phyloP scores from a whole-genome alignment of 2,329 filamentous ascomycete genomes.

The Xylaria multiplex region DNA sequence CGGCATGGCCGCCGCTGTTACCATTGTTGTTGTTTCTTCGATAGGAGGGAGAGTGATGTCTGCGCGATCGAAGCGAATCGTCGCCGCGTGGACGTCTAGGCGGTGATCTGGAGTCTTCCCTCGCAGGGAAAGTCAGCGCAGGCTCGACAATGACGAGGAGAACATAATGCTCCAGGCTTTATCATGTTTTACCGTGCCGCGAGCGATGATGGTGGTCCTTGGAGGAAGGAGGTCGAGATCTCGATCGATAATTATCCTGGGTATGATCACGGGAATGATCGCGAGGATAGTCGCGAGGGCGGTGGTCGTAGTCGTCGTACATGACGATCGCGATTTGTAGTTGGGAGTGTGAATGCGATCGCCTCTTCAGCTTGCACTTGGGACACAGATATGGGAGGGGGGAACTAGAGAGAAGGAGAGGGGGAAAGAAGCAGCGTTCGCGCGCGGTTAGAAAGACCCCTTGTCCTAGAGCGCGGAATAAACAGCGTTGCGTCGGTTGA shows the following conservation, averaged over 20 bases:
- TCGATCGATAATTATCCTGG: constrained; percentile 44
- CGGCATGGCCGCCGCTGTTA: constrained; percentile 18
- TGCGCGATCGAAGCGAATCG: constrained; percentile 42
- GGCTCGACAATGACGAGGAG: constrained; percentile 44
- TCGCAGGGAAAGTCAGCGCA: constrained; percentile 50
- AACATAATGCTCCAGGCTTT: constrained; percentile 48
- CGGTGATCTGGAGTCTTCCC: constrained; percentile 50
- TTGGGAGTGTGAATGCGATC: neutral
- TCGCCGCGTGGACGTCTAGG: constrained; percentile 45
- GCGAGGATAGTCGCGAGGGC: constrained; percentile 37
- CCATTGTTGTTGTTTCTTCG: constrained; percentile 29
- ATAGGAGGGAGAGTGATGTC: constrained; percentile 39
- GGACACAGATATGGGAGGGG: neutral
- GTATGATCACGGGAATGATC: constrained; percentile 6
- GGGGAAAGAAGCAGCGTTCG: neutral
- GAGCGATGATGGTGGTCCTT: constrained; percentile 49
- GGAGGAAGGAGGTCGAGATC: constrained; percentile 46
- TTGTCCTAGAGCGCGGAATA: neutral
- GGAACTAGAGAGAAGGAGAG: neutral
- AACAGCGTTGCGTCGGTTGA: neutral
- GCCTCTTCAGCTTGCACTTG: neutral
- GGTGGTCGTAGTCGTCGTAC: constrained; percentile 50
- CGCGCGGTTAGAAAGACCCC: neutral
- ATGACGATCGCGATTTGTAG: constrained; percentile 36
- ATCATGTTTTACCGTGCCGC: constrained; percentile 51